A percentile compares a stretch with the other conserved stretches of the same genome.
phyloP scores from a whole-genome alignment of 1,284 basidiomycete species.

The Pseudozyma thailandica region DNA sequence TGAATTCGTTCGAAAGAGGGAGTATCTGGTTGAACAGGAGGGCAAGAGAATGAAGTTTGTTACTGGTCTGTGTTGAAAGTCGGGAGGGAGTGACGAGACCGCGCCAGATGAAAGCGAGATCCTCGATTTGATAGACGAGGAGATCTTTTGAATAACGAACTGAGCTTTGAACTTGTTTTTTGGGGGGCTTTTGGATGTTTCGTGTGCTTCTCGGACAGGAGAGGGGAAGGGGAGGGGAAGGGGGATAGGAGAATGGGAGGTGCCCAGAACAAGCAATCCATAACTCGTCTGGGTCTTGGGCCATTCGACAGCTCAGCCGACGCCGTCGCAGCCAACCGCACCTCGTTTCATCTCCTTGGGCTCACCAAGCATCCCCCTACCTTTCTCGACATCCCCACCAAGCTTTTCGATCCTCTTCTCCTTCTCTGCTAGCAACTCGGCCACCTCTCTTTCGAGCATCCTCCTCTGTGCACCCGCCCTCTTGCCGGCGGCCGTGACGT shows the following conservation, averaged over 20 bases:
- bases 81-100: neutral
- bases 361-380: constrained; percentile 47
- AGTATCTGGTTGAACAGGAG: constrained; percentile 18
- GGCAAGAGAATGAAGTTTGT: neutral
- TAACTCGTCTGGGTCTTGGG: too few species aligned
- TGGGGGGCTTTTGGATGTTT: neutral
- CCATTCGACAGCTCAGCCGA: constrained; percentile 34
- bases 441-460: constrained; percentile 53
- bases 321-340: constrained; percentile 58
- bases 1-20: too few species aligned
- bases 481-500: constrained; percentile 43
- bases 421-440: constrained; percentile 46
- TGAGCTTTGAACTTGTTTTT: neutral
- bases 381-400: constrained; percentile 46
- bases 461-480: constrained; percentile 48
- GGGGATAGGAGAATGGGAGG: neutral
- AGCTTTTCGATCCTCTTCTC: constrained; percentile 38
- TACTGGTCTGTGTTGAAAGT: neutral
- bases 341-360: constrained; percentile 42
- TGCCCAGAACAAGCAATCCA: too few species aligned
- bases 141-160: too few species aligned
- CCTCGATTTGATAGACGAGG: neutral
- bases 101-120: neutral
- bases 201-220: neutral
- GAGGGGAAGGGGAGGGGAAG: neutral